Evolutionary conservation across 139 green algal genomes (phyloP).

Genomic region (Tetradesmus lagerheimii): DNA sequence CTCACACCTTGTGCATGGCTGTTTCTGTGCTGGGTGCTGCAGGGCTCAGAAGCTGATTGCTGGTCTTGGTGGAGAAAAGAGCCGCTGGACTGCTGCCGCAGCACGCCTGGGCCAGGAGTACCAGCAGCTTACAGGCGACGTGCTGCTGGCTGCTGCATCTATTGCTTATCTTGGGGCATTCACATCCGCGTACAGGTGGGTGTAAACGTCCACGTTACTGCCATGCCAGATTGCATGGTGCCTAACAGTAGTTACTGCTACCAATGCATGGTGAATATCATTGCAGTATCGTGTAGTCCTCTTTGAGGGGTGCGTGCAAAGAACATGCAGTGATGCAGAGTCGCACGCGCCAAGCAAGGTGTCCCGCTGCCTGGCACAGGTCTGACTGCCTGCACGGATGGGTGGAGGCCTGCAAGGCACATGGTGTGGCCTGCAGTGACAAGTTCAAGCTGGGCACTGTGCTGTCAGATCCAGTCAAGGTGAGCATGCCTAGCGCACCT

Average conservation of each 20-base stretch:
- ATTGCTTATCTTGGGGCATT: slow-evolving; percentile 89
- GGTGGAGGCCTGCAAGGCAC: slow-evolving; percentile 59
- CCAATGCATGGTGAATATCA: too few relatives aligned
- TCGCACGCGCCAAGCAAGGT: too few relatives aligned
- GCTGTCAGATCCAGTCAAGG: slow-evolving; percentile 79
- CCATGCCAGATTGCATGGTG: background rate
- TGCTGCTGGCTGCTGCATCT: slow-evolving; percentile 78
- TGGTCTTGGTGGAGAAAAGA: slow-evolving; percentile 85
- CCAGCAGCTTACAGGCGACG: slow-evolving; percentile 82
- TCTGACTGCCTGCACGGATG: slow-evolving; percentile 57
- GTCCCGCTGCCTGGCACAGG: slow-evolving; percentile 23
- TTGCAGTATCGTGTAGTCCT: too few relatives aligned
- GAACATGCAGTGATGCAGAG: too few relatives aligned
- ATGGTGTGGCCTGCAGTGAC: slow-evolving; percentile 64
- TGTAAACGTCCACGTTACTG: too few relatives aligned
- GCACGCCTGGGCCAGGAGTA: slow-evolving; percentile 73
- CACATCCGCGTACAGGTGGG: slow-evolving; percentile 78
- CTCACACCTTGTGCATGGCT: too few relatives aligned
- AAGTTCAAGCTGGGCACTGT: slow-evolving; percentile 74
- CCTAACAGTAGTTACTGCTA: too few relatives aligned
- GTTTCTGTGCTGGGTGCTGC: background rate
- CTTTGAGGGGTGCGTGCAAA: too few relatives aligned
- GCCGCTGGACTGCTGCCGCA: slow-evolving; percentile 77
- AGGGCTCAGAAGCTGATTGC: slow-evolving; percentile 70
- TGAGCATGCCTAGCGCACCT: too few relatives aligned